Base-by-base conservation (phyloP, 257 asterid species). In the Nicotiana noctiflora region DNA sequence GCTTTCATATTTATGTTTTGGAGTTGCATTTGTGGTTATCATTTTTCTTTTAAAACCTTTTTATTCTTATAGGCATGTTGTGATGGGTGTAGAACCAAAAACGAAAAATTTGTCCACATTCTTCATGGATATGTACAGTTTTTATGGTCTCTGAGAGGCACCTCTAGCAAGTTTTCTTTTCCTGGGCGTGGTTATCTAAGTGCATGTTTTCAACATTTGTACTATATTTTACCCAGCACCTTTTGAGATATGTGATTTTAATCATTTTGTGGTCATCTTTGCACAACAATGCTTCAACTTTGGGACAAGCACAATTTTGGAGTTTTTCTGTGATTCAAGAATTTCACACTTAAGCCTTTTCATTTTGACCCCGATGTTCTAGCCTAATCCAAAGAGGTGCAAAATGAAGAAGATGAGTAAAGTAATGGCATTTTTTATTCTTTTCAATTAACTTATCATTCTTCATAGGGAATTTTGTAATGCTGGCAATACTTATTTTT, bases 251-350 rank as follows among this genome's bases (percentile, higher is more conserved):
- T 72, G 40, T 23, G 37, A 19, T 23, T 46, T 46, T 72, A 23
- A 72, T 18, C 60, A 46, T 72, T 72, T 72, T 19, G 3, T 72
- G 78, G 78, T 72, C 37, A 72, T 72, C 60, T 72, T 63, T 46
- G 78, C 40, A 44, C 37, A 46, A 44, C 19, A 68, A 34, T 29
- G 74, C 37, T 72, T 72, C 78, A 59, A 19, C 29, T 70, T 40
- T 70, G 4, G 60, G 78, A 23, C 60, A 21, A 46, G 15, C 4
- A 51, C 55, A 51, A 9, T 40, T 51, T 51, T 51, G 55, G 15
- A 10, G 4, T 13, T 51, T 17, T 49, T 9, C 4, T 13, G 14
- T 51, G 55, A 51, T 51, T 51, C 55, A 51, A 11, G 15, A 51
- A 51, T 51, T 2, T 51, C 17, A 51, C 55, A 51, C 55, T 51